phyloP scores from a whole-genome alignment of 768 basidiomycete genomes.

The Sporobolomyces phaffii region DNA sequence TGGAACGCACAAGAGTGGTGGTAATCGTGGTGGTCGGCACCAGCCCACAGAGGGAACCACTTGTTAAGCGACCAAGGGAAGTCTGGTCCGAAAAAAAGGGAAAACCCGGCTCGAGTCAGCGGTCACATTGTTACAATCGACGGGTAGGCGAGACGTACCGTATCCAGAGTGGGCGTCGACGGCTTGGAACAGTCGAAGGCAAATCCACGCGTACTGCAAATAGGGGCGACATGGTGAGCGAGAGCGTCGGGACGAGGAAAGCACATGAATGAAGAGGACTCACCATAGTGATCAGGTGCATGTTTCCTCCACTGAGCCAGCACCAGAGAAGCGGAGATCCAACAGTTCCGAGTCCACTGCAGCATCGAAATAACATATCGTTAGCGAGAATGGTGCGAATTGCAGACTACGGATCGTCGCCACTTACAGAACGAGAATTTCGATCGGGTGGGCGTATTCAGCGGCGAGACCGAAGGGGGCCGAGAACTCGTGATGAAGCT shows the following conservation, averaged over 20 bases:
- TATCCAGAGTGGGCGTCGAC: conserved; percentile 88
- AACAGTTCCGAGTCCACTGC: conserved; percentile 72
- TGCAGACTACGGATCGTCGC: not conserved
- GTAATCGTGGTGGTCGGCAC: conserved; percentile 49
- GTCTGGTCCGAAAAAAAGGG: conserved; percentile 61
- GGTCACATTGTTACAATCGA: not conserved
- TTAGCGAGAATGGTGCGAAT: not conserved
- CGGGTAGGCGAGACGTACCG: not conserved
- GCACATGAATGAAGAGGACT: not conserved
- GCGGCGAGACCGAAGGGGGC: conserved; percentile 96
- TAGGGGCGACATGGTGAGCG: too few species aligned
- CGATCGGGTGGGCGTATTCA: conserved; percentile 95
- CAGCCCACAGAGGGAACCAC: conserved; percentile 91
- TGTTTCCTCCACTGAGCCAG: conserved; percentile 26
- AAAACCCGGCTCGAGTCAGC: not conserved
- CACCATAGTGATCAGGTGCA: conserved; percentile 80
- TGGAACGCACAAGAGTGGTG: conserved; percentile 56
- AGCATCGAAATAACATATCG: not conserved
- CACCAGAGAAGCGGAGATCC: conserved; percentile 77
- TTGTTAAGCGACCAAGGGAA: conserved; percentile 97
- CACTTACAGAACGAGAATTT: conserved; percentile 72
- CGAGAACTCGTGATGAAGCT: conserved; percentile 86
- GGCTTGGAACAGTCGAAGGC: conserved; percentile 88
- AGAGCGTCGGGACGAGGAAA: not conserved
- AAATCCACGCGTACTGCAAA: conserved; percentile 72